Evolutionary conservation across 176 grass and related monocot genomes (phyloP), one percentile per base, ranked within the genome.

Genomic region (Phragmites australis): DNA sequence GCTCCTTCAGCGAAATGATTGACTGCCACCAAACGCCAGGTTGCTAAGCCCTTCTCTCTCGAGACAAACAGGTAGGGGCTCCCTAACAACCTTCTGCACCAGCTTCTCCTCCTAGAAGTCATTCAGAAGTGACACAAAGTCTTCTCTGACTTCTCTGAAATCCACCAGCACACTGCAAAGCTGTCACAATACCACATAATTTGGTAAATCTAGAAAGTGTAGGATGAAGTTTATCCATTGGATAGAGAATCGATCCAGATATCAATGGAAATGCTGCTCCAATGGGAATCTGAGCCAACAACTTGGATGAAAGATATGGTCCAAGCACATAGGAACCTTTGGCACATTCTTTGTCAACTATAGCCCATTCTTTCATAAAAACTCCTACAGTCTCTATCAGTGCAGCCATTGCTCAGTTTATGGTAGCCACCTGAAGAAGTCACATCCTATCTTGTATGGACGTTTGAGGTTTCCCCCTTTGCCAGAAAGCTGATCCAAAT

Each of bases 371-470:
- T 83, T 98, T 98, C 2, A 90, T 92, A 42, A 98, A 98, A 85
- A 98, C 90, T 32, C 96, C 96, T 19, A 93, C 92, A 14, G 96
- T 99, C 82, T 99, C 95, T 56, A 92, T 95, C 16, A 99, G 70
- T 78, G 96, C 96, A 87, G 92, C 96, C 96, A 99, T 99, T 83
- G 92, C 96, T 69, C 92, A 95, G 81, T 99, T 99, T 78, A 99
- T 99, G 37, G 96, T 92, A 65, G 96, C 82, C 75, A 99, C 96
- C 96, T 97, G 87, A 60, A 69, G n/a, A n/a, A n/a, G n/a, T n/a
- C n/a, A n/a, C n/a, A n/a, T n/a, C n/a, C n/a, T n/a, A n/a, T n/a
- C n/a, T n/a, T n/a, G n/a, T n/a, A n/a, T n/a, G n/a, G n/a, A n/a
- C n/a, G n/a, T n/a, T n/a, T n/a, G n/a, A n/a, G n/a, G n/a, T n/a